A percentile compares a stretch with the other conserved stretches of the same genome.
Evolutionary conservation across 495 filamentous ascomycete genomes (phyloP).

Genomic region (Aspergillus avenaceus): DNA sequence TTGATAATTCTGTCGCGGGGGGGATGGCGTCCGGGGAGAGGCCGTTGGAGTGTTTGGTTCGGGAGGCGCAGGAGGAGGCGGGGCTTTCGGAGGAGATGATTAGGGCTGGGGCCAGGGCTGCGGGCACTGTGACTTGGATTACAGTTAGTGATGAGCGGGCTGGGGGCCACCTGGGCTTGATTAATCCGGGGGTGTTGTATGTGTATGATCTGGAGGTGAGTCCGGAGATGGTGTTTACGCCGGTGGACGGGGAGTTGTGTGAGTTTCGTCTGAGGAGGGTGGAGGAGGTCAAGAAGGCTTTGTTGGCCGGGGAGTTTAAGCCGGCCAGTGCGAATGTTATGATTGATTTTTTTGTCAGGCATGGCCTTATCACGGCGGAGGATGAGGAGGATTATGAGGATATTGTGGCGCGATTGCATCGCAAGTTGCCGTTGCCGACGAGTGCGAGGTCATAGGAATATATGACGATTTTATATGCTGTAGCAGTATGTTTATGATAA

Average conservation of each 20-base stretch:
- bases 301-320: constrained; percentile 48
- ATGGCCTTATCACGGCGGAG: constrained; percentile 47
- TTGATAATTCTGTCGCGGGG: constrained; percentile 54
- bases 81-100: background rate
- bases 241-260: constrained; percentile 1
- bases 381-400: constrained; percentile 46
- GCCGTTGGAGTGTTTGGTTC: constrained; percentile 47
- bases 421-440: constrained; percentile 11
- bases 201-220: constrained; percentile 5
- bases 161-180: constrained; percentile 1
- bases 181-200: constrained; percentile 3
- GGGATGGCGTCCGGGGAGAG: constrained; percentile 41
- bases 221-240: background rate
- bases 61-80: constrained; percentile 52
- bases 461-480: too few species aligned
- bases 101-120: background rate
- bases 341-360: constrained; percentile 50
- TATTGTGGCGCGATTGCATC: constrained; percentile 45
- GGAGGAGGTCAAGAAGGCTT: constrained; percentile 37
- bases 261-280: constrained; percentile 34
- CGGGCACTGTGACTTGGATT: constrained; percentile 6
- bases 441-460: background rate
- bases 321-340: constrained; percentile 42
- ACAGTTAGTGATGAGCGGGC: constrained; percentile 2
- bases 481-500: too few species aligned